Percentiles rank a stretch among this genome's conserved stretches.
Evolutionary conservation across 371 early-diverging fungal genomes (phyloP).

Genomic region (Mortierella sp.): DNA sequence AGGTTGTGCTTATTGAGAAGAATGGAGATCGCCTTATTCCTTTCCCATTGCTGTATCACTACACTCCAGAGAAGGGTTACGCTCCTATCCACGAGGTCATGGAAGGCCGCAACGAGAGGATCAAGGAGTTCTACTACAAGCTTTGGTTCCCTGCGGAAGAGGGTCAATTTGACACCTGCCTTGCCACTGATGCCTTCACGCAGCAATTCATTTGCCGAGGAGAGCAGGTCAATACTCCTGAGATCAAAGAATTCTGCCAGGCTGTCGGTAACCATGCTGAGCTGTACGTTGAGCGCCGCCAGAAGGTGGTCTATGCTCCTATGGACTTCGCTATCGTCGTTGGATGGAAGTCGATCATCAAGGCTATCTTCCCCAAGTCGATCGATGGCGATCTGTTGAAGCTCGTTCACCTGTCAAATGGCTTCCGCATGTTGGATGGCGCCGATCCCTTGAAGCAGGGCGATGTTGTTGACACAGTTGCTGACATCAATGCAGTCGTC

Average conservation of each 20-base stretch:
- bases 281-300: slow-evolving; percentile 78
- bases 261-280: slow-evolving; percentile 93
- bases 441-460: slow-evolving; percentile 85
- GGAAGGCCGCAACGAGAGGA: slow-evolving; percentile 93
- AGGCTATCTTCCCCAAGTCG: slow-evolving; percentile 93
- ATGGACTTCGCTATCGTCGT: slow-evolving; percentile 96
- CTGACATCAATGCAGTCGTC: slow-evolving; percentile 80
- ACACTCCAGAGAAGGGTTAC: slow-evolving; percentile 83
- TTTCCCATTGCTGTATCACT: slow-evolving; percentile 81
- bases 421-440: slow-evolving; percentile 87
- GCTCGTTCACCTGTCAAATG: slow-evolving; percentile 94
- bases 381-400: slow-evolving; percentile 94
- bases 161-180: slow-evolving; percentile 61
- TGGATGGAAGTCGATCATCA: slow-evolving; percentile 94
- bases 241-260: slow-evolving; percentile 86
- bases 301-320: slow-evolving; percentile 78
- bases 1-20: slow-evolving; percentile 79
- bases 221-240: slow-evolving; percentile 67
- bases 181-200: slow-evolving; percentile 63
- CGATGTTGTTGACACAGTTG: slow-evolving; percentile 84
- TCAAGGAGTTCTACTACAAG: slow-evolving; percentile 91
- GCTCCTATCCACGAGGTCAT: slow-evolving; percentile 93
- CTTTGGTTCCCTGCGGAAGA: slow-evolving; percentile 83
- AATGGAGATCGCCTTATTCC: slow-evolving; percentile 74
- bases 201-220: slow-evolving; percentile 75